These are phyloP conservation scores for Neopestalotiopsis sp. DNA, from an alignment of 2,329 filamentous ascomycete genomes.

Conservation along the genomic window DNA sequence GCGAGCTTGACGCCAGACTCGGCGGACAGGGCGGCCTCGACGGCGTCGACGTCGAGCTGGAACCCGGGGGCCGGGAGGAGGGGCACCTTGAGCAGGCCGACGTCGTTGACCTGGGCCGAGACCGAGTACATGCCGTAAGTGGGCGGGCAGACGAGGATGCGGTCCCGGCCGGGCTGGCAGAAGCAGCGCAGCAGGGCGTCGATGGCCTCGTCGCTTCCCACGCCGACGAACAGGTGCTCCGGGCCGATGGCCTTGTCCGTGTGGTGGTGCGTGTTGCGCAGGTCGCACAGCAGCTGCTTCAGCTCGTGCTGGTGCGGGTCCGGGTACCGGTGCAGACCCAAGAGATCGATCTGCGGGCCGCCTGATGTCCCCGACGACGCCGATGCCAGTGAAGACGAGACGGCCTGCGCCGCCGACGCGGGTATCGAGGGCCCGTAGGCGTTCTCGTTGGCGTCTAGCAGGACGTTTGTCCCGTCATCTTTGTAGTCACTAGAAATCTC, in stretches of 20 bases:
- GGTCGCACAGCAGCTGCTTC: constrained; percentile 83
- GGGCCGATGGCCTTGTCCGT: constrained; percentile 75
- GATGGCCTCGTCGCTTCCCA: constrained; percentile 96
- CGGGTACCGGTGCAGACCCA: constrained; percentile 90
- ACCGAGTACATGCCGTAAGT: constrained; percentile 99
- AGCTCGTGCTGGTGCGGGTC: constrained; percentile 91
- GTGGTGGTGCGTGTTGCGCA: constrained; percentile 86
- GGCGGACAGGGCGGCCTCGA: constrained; percentile 67
- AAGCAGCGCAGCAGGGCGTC: constrained; percentile 93
- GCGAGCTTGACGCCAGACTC: constrained; percentile 77
- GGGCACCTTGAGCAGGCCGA: constrained; percentile 85
- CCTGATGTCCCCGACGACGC: constrained; percentile 29
- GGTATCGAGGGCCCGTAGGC: constrained; percentile 85
- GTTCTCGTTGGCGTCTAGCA: constrained; percentile 98
- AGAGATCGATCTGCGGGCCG: constrained; percentile 71
- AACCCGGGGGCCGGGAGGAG: constrained; percentile 76
- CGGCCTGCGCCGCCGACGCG: constrained; percentile 46
- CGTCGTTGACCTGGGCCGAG: constrained; percentile 91
- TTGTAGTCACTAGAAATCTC: constrained; percentile 83
- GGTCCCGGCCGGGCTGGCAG: constrained; percentile 84
- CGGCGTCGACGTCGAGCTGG: constrained; percentile 71
- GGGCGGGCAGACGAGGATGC: constrained; percentile 91
- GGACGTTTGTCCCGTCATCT: constrained; percentile 93
- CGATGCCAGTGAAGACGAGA: constrained; percentile 40
- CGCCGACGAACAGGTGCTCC: constrained; percentile 89